phyloP scores from a whole-genome alignment of 2,329 filamentous ascomycete species.

The Rhynchosporium graminicola region DNA sequence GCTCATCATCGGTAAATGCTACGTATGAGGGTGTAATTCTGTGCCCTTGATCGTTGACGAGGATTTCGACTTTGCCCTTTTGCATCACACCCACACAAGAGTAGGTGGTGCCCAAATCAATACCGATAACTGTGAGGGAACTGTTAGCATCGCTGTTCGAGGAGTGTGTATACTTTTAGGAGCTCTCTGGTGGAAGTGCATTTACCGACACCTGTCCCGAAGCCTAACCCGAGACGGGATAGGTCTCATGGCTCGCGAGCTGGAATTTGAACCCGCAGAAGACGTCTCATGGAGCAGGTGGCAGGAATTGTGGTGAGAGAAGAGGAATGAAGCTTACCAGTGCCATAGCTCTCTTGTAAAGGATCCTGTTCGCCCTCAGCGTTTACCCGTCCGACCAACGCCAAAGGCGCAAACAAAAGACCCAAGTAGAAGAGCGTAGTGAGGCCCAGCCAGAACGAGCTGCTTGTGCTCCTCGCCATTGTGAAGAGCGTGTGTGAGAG shows the following conservation, averaged over 20 bases:
- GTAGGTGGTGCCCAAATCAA: constrained; percentile 90
- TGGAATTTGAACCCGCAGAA: neutral
- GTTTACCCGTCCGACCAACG: constrained; percentile 74
- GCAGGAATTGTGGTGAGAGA: neutral
- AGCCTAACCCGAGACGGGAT: neutral
- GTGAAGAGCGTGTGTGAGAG: neutral
- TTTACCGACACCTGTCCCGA: neutral
- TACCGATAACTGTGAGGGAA: constrained; percentile 73
- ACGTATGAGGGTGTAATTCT: constrained; percentile 95
- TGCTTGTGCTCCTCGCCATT: constrained; percentile 30
- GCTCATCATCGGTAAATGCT: constrained; percentile 95
- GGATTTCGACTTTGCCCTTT: constrained; percentile 91
- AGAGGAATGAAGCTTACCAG: constrained; percentile 48
- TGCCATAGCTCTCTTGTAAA: constrained; percentile 73
- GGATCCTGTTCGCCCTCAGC: constrained; percentile 70
- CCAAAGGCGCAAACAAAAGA: constrained; percentile 83
- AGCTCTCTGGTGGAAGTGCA: neutral
- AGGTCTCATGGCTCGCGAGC: neutral
- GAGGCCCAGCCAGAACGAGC: constrained; percentile 75
- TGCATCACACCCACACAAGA: constrained; percentile 95
- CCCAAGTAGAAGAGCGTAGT: constrained; percentile 90
- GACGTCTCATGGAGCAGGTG: neutral
- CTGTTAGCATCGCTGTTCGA: constrained; percentile 21
- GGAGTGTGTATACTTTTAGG: neutral
- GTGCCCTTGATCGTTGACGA: constrained; percentile 96